A percentile compares a stretch with the other conserved stretches of the same genome.
phyloP scores from a whole-genome alignment of 1,284 basidiomycete species.

The Rhodotorula sp. region DNA sequence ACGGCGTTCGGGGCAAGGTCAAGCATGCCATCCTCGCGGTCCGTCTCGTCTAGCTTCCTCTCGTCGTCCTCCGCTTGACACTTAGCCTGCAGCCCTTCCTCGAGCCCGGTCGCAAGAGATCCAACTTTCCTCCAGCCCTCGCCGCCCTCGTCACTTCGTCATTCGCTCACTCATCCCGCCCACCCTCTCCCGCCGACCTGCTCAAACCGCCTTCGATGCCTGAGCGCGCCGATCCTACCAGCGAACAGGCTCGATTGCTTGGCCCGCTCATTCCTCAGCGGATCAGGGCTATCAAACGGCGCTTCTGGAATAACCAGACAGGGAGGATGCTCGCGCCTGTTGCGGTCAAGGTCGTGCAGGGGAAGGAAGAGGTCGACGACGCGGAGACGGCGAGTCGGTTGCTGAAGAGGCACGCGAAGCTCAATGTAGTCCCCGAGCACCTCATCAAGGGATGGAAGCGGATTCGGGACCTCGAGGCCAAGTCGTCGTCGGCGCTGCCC shows the following conservation, averaged over 20 bases:
- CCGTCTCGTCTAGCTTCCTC: not conserved
- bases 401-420: not conserved
- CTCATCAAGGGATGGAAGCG: not conserved
- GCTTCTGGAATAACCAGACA: constrained; percentile 60
- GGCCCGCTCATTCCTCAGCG: constrained; percentile 68
- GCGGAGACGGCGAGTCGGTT: not conserved
- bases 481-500: not conserved
- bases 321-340: constrained; percentile 53
- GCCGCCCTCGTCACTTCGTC: constrained; percentile 60
- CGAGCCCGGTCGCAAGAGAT: constrained; percentile 31
- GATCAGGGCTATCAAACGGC: constrained; percentile 68
- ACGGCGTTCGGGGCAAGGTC: constrained; percentile 66
- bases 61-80: not conserved
- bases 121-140: constrained; percentile 53
- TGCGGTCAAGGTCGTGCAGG: constrained; percentile 8
- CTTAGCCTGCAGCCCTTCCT: constrained; percentile 51
- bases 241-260: constrained; percentile 61
- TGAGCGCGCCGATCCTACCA: constrained; percentile 58
- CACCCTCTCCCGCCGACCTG: constrained; percentile 54
- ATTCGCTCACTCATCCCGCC: constrained; percentile 55
- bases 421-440: not conserved
- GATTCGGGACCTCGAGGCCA: constrained; percentile 13
- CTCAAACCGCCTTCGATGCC: constrained; percentile 60
- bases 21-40: constrained; percentile 28
- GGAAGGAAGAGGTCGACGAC: not conserved